These are phyloP conservation scores for Lathyrus aphaca DNA, from an alignment of 306 rosid genomes.

Conservation along the genomic window DNA sequence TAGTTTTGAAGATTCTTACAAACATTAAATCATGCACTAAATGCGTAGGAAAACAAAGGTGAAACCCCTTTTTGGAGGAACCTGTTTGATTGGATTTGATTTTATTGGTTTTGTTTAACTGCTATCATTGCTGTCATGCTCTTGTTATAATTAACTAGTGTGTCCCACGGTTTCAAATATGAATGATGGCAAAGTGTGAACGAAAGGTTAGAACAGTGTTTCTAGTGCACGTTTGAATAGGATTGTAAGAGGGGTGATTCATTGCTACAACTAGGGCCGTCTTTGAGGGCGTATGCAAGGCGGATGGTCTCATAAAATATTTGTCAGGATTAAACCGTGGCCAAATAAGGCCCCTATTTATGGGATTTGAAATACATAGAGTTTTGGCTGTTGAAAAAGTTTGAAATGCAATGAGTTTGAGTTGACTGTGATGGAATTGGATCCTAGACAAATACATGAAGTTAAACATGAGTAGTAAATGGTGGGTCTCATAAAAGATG, in stretches of 20 bases:
- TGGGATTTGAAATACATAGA: no score
- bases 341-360: no score
- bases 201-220: constrained; percentile 18
- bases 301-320: no score
- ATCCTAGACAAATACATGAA: constrained; percentile 11
- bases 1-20: constrained; percentile 18
- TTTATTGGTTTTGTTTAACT: constrained; percentile 20
- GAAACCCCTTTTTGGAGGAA: constrained; percentile 19
- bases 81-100: constrained; percentile 24
- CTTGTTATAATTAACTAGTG: constrained; percentile 26
- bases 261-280: no score
- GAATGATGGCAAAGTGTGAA: constrained; percentile 27
- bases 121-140: constrained; percentile 35
- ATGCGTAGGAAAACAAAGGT: constrained; percentile 30
- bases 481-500: constrained; percentile 11
- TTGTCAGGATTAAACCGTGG: no score
- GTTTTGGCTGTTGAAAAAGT: neutral
- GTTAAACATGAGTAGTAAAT: constrained; percentile 20
- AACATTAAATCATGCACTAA: constrained; percentile 3
- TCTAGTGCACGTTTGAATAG: neutral
- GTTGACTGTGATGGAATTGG: constrained; percentile 30
- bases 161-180: constrained; percentile 31
- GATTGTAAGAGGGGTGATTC: neutral
- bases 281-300: no score
- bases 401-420: constrained; percentile 14